phyloP scores from a whole-genome alignment of 306 rosid species.

The Inga leiocalycina region DNA sequence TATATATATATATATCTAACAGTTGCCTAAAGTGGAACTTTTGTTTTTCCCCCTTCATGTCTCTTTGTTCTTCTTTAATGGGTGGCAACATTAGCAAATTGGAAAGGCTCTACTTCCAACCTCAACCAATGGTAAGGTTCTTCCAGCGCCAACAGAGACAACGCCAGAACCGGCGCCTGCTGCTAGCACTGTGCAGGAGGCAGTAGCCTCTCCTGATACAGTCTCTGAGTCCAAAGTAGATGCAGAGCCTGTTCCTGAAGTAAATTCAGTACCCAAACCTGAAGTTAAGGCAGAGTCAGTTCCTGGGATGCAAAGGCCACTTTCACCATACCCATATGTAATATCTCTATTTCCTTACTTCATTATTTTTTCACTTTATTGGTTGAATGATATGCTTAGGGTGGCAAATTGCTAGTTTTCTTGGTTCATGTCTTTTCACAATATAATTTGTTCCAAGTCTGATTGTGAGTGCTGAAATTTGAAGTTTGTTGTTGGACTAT shows the following conservation, averaged over 20 bases:
- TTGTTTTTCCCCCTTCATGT: background rate
- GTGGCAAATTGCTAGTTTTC: slow-evolving; percentile 28
- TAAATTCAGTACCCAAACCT: slow-evolving; percentile 62
- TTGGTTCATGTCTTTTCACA: slow-evolving; percentile 21
- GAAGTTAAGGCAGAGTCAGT: slow-evolving; percentile 66
- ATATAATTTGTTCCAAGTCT: slow-evolving; percentile 2
- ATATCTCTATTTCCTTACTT: slow-evolving; percentile 33
- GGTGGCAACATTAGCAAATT: slow-evolving; percentile 61
- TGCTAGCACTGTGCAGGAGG: slow-evolving; percentile 43
- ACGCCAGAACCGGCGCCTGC: slow-evolving; percentile 53
- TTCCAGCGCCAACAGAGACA: slow-evolving; percentile 62
- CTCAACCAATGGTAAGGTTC: slow-evolving; percentile 54
- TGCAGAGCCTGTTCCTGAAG: slow-evolving; percentile 55
- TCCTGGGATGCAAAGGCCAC: slow-evolving; percentile 58
- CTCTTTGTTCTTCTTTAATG: slow-evolving; percentile 26
- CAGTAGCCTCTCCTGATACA: slow-evolving; percentile 48
- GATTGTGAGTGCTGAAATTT: slow-evolving; percentile 20
- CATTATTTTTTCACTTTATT: slow-evolving; percentile 19
- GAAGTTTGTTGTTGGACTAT: background rate
- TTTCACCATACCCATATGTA: slow-evolving; percentile 87
- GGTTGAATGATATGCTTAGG: slow-evolving; percentile 32
- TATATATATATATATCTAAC: background rate
- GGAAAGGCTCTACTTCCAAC: slow-evolving; percentile 85
- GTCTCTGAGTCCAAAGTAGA: slow-evolving; percentile 42
- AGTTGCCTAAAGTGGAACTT: slow-evolving; percentile 3